Conservation (phyloP, 257 asterid genomes). For the Rubia yunnanensis region DNA sequence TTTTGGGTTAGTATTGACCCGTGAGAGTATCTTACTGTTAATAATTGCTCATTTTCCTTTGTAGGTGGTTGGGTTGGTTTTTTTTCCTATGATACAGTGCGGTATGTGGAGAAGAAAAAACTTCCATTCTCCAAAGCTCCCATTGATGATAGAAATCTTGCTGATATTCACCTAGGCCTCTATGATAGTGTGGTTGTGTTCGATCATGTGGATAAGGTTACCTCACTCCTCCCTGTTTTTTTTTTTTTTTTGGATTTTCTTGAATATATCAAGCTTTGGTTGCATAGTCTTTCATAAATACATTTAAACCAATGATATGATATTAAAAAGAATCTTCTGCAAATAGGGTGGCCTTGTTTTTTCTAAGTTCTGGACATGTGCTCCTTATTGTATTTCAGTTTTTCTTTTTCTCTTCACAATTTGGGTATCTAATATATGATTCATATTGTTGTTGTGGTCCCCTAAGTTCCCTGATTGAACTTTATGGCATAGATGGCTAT, state of each 20-base stretch:
- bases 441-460: background rate
- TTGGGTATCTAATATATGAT: background rate
- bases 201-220: slow-evolving; percentile 97
- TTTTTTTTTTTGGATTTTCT: background rate
- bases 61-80: slow-evolving; percentile 99
- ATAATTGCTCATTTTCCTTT: slow-evolving; percentile 14
- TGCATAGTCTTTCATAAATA: background rate
- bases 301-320: background rate
- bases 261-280: slow-evolving; percentile 1
- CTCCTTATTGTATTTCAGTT: background rate
- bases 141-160: slow-evolving; percentile 78
- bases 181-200: slow-evolving; percentile 91
- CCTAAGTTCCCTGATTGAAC: background rate
- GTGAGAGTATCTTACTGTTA: background rate
- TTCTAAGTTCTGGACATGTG: background rate
- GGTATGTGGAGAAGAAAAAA: slow-evolving; percentile 88
- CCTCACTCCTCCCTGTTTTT: slow-evolving; percentile 1
- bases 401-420: background rate
- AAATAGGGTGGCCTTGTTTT: background rate
- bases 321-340: background rate
- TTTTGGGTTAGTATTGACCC: background rate
- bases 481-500: background rate
- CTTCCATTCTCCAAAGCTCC: slow-evolving; percentile 85
- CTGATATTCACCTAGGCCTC: slow-evolving; percentile 93
- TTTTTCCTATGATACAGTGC: slow-evolving; percentile 91